These are phyloP conservation scores for Fusarium euwallaceae DNA, from an alignment of 2,329 filamentous ascomycete genomes.

Conservation along the genomic window DNA sequence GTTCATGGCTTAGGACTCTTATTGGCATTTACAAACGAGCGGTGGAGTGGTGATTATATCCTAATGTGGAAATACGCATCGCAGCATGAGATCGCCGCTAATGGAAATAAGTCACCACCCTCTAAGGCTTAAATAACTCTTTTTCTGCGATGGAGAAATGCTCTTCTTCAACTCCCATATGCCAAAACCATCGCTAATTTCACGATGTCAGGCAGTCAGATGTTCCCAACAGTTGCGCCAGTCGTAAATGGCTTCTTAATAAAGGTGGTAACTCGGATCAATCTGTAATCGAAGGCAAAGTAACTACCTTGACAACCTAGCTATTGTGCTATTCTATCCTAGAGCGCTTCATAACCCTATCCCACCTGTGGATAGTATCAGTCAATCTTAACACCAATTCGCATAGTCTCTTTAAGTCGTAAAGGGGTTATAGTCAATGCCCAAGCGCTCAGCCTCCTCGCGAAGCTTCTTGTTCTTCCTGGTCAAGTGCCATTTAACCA, in stretches of 20 bases:
- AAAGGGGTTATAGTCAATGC: slow-evolving; percentile 31
- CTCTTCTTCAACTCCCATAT: no score
- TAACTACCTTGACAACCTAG: neutral
- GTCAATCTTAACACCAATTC: neutral
- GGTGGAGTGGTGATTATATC: neutral
- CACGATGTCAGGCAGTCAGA: no score
- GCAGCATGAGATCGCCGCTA: neutral
- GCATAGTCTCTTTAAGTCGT: slow-evolving; percentile 9
- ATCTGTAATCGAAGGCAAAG: neutral
- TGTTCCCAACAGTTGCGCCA: no score
- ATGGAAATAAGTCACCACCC: neutral
- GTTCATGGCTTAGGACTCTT: neutral
- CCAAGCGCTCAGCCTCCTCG: slow-evolving; percentile 26
- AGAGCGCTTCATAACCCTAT: neutral
- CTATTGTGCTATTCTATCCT: neutral
- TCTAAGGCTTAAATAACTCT: no score
- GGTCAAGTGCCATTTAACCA: slow-evolving; percentile 32
- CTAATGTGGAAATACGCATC: neutral
- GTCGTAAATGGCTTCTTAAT: no score
- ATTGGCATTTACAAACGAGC: neutral
- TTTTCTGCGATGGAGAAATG: no score
- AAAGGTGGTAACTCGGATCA: neutral
- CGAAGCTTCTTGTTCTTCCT: slow-evolving; percentile 38
- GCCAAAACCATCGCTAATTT: no score
- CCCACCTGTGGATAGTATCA: neutral